Base-by-base conservation (phyloP, 192 early-diverging fungal species). In the Thamnidium elegans region DNA sequence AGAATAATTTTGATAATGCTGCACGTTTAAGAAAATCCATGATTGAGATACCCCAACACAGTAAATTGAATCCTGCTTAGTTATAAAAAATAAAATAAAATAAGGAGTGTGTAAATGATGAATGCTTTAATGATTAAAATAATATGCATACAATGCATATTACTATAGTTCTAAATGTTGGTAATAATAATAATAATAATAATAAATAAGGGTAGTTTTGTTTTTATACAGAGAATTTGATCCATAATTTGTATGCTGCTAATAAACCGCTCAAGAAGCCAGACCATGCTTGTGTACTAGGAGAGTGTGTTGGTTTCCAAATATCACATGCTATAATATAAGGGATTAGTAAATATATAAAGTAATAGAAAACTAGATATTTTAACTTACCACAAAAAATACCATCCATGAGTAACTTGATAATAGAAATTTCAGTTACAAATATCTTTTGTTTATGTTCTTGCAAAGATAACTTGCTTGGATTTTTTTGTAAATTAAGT, bases 341-440 rank as follows among this genome's bases (percentile, higher is more conserved):
- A 66, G 58, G 34, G 36, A 63, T 26, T 45, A 42, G 53, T 61
- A 47, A 21, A 34, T 31, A 65, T 21, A 52, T 55, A 50, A 55
- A 55, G 23, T 47, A 45, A 4, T 21, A 50, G 3, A 51, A 26
- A 44, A 26, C 1, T 26, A 26, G 26, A 26, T 23, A 9, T 59
- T 45, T 75, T 70, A 66, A 64, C 83, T 70, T 79, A 81, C 83
- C 79, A 81, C 90, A 92, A 73, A 94, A 94, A 17, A 84, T 56
- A 60, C 82, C 82, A 71, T 94, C 92, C 62, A 84, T 82, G 15
- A 75, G 26, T 14, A 92, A 66, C 69, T 94, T 94, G 55, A 70
- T 66, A 19, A 86, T 73, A 4, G 87, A 86, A 1, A 90, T 62
- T 19, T 81, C 55, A 30, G 68, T 43, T 17, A 70, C 52, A 43